Percentiles rank a stretch among this genome's conserved stretches.
These are phyloP conservation scores for Cutaneotrichosporon sp. DNA, from an alignment of 1,284 basidiomycete species.

Conservation along the genomic window DNA sequence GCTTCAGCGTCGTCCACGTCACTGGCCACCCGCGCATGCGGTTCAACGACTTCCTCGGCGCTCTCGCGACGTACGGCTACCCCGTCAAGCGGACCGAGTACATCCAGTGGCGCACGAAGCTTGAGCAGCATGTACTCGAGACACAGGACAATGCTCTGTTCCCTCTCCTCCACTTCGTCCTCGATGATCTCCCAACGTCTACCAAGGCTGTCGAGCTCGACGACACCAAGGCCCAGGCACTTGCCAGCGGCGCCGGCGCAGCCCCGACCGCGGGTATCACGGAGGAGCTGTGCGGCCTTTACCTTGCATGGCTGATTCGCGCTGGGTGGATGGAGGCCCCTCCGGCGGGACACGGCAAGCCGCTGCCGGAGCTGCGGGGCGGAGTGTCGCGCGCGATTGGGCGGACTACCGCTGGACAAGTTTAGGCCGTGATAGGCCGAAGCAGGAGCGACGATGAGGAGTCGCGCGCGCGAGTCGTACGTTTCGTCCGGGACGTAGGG, in stretches of 20 bases:
- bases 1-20: slow-evolving; percentile 75
- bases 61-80: slow-evolving; percentile 77
- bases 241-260: slow-evolving; percentile 57
- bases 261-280: slow-evolving; percentile 64
- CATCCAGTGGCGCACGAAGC: slow-evolving; percentile 79
- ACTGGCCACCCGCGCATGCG: slow-evolving; percentile 81
- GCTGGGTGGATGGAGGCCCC: slow-evolving; percentile 80
- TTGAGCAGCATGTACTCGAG: slow-evolving; percentile 93
- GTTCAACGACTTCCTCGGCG: slow-evolving; percentile 81
- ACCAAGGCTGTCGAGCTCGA: slow-evolving; percentile 92
- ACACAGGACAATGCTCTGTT: slow-evolving; percentile 94
- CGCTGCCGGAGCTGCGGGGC: slow-evolving; percentile 44
- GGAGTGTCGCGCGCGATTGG: slow-evolving; percentile 47
- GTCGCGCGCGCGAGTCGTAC: background rate
- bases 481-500: no score
- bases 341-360: slow-evolving; percentile 32
- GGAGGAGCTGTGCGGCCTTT: slow-evolving; percentile 71
- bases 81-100: slow-evolving; percentile 75
- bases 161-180: slow-evolving; percentile 92
- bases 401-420: slow-evolving; percentile 40
- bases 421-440: no score
- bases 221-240: slow-evolving; percentile 70
- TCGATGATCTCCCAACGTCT: slow-evolving; percentile 93
- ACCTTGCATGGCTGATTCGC: slow-evolving; percentile 89
- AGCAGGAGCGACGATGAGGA: background rate